These are phyloP conservation scores for Tillandsia fasciculata DNA, from an alignment of 176 grass and related monocot species.

Conservation along the genomic window DNA sequence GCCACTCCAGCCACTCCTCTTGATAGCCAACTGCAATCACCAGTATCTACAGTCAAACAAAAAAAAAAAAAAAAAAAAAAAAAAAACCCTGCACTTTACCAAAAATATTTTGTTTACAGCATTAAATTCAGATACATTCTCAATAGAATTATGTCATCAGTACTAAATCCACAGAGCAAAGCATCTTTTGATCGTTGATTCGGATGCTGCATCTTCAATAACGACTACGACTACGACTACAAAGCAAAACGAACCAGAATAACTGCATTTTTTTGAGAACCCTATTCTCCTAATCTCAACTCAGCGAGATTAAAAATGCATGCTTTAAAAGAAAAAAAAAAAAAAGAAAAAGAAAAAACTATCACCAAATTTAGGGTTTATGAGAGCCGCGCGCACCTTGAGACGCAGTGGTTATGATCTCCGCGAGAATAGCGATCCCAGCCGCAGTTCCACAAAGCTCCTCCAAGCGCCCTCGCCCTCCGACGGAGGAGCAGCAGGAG, in stretches of 20 bases:
- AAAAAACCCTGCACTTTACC: neutral
- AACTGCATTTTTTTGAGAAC: too few relatives aligned
- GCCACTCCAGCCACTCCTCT: conserved; percentile 90
- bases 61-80: neutral
- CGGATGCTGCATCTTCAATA: too few relatives aligned
- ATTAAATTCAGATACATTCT: too few relatives aligned
- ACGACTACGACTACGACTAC: too few relatives aligned
- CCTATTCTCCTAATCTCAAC: neutral
- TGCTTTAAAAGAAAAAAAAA: neutral
- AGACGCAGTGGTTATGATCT: conserved; percentile 42
- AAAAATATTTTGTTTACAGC: too few relatives aligned
- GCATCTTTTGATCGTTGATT: too few relatives aligned
- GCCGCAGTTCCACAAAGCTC: conserved; percentile 38
- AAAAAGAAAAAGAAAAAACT: neutral
- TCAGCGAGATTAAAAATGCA: neutral
- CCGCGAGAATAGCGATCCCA: conserved; percentile 39
- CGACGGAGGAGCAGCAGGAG: conserved; percentile 54
- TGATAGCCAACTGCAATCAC: conserved; percentile 55
- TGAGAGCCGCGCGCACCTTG: conserved; percentile 24
- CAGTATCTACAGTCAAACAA: conserved; percentile 12
- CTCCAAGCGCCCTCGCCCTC: conserved; percentile 37
- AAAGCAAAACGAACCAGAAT: too few relatives aligned
- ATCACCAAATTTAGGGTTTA: conserved; percentile 5
- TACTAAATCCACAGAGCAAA: too few relatives aligned
- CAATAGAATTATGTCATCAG: too few relatives aligned